Conservation (phyloP, 140 eudicot genomes). For the Anethum foeniculum region DNA sequence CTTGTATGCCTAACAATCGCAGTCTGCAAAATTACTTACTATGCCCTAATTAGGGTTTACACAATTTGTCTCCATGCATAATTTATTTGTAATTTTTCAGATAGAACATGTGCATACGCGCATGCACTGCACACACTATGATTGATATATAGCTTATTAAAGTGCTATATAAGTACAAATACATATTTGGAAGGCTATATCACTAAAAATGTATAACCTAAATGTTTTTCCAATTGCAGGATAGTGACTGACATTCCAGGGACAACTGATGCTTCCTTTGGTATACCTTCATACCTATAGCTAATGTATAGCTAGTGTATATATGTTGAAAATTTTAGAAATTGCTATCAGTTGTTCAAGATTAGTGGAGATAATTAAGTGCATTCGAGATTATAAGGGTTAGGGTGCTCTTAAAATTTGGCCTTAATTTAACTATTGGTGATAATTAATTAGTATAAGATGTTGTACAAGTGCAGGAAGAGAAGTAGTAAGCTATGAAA, state of each 20-base stretch:
- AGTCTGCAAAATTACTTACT: background rate
- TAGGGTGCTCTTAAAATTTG: background rate
- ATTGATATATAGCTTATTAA: background rate
- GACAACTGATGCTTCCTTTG: slow-evolving; percentile 82
- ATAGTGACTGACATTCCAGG: slow-evolving; percentile 91
- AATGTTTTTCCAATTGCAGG: slow-evolving; percentile 34
- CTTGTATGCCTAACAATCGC: background rate
- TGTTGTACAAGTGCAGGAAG: slow-evolving; percentile 41
- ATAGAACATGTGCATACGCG: background rate
- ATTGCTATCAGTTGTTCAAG: background rate
- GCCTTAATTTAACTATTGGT: background rate
- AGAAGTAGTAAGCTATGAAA: slow-evolving; percentile 76
- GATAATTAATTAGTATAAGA: background rate
- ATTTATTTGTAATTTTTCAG: background rate
- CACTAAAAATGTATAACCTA: background rate
- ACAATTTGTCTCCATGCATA: background rate
- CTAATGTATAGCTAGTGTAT: too few relatives aligned
- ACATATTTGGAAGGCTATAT: background rate
- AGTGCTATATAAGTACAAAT: too few relatives aligned
- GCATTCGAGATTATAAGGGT: background rate
- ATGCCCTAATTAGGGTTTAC: slow-evolving; percentile 5
- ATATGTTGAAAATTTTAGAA: too few relatives aligned
- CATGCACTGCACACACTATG: background rate
- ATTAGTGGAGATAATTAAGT: too few relatives aligned
- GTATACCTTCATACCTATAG: slow-evolving; percentile 24